These are phyloP conservation scores for Mortierella sp. DNA, from an alignment of 371 early-diverging fungal genomes.

Conservation along the genomic window DNA sequence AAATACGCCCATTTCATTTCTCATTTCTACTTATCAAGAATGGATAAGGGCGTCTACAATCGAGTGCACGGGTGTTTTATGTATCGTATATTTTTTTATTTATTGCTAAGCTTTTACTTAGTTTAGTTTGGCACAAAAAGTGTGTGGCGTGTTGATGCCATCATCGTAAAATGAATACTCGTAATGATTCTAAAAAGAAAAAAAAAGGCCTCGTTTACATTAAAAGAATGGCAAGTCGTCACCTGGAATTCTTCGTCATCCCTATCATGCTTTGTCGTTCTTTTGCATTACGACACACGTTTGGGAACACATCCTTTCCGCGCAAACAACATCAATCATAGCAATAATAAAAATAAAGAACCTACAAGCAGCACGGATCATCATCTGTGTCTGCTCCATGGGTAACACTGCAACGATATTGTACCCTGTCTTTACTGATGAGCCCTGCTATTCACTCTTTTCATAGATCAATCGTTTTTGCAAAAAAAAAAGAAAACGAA, in stretches of 20 bases:
- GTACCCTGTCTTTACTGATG: not conserved
- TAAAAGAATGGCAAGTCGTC: not conserved
- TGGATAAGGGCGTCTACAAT: not conserved
- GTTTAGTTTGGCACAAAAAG: not conserved
- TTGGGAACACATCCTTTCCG: no score
- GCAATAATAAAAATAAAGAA: not conserved
- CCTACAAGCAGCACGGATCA: not conserved
- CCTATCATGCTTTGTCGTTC: not conserved
- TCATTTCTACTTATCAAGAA: not conserved
- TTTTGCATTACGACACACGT: constrained; percentile 3
- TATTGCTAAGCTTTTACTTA: constrained; percentile 3
- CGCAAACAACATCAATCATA: no score
- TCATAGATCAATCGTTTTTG: not conserved
- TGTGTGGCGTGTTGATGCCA: constrained; percentile 7
- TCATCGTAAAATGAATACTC: no score
- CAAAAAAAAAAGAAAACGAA: not conserved
- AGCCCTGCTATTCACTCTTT: not conserved
- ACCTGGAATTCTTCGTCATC: constrained; percentile 2
- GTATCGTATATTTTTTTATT: not conserved
- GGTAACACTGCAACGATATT: not conserved
- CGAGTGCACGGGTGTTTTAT: constrained; percentile 1
- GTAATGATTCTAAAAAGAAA: no score
- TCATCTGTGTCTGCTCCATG: not conserved
- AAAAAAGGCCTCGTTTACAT: no score
- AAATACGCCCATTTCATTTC: not conserved